These are phyloP conservation scores for Aureobasidium sp. DNA, from an alignment of 2,329 filamentous ascomycete species.

Conservation along the genomic window DNA sequence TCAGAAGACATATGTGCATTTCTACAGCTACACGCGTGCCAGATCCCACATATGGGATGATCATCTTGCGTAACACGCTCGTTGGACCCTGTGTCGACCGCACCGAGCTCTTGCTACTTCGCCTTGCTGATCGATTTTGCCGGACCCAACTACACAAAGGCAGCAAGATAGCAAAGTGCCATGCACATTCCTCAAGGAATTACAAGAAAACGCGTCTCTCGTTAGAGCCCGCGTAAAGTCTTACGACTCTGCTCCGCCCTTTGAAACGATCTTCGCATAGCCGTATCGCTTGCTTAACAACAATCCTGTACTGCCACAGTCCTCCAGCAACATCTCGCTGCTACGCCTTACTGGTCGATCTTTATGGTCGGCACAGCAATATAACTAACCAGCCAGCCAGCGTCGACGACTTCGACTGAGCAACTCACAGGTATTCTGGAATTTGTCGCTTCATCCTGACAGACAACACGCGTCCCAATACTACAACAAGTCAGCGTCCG, in stretches of 20 bases:
- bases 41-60: neutral
- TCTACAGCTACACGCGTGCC: neutral
- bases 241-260: neutral
- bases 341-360: too few relatives aligned
- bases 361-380: too few relatives aligned
- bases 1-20: neutral
- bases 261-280: neutral
- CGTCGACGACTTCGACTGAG: too few relatives aligned
- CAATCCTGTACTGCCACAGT: neutral
- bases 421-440: too few relatives aligned
- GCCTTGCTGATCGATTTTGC: neutral
- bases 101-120: neutral
- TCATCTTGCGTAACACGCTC: neutral
- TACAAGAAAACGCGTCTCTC: neutral
- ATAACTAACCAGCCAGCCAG: too few relatives aligned
- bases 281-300: neutral
- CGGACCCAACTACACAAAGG: neutral
- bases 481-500: neutral
- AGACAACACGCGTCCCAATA: neutral
- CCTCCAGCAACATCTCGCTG: neutral
- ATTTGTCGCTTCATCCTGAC: neutral
- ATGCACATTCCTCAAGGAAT: neutral
- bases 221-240: neutral
- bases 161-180: neutral
- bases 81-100: neutral